Percentiles rank a stretch among this genome's conserved stretches.
phyloP scores from a whole-genome alignment of 176 grass and related monocot species.

The Lolium perenne region DNA sequence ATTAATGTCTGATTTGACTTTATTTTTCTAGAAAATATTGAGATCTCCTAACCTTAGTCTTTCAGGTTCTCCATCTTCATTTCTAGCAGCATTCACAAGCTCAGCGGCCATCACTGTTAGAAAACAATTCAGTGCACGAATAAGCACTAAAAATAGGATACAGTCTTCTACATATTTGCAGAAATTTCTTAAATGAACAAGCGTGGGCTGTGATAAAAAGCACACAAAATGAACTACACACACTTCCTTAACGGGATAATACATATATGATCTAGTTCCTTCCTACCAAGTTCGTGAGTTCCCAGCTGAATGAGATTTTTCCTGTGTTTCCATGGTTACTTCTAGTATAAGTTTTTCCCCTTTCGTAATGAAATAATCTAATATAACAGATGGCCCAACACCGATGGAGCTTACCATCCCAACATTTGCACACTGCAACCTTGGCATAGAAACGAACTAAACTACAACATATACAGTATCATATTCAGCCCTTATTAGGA shows the following conservation, averaged over 20 bases:
- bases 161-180: neutral
- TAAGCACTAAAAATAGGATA: slow-evolving; percentile 27
- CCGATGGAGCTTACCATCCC: neutral
- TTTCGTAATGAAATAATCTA: neutral
- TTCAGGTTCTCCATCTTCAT: slow-evolving; percentile 73
- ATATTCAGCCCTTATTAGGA: neutral
- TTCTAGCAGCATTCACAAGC: slow-evolving; percentile 63
- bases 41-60: slow-evolving; percentile 88
- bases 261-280: no score
- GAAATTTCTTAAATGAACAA: neutral
- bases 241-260: no score
- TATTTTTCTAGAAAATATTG: slow-evolving; percentile 13
- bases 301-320: neutral
- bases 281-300: neutral
- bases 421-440: neutral
- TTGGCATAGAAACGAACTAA: neutral
- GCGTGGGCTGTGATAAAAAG: neutral
- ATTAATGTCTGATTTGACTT: neutral
- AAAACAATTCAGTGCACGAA: slow-evolving; percentile 11
- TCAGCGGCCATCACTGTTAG: slow-evolving; percentile 87
- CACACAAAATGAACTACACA: neutral
- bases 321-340: neutral
- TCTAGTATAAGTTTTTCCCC: neutral
- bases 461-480: neutral
- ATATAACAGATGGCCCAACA: neutral